Base-by-base conservation (phyloP, 129 eudicot genomes). In the Solidago caesia region DNA sequence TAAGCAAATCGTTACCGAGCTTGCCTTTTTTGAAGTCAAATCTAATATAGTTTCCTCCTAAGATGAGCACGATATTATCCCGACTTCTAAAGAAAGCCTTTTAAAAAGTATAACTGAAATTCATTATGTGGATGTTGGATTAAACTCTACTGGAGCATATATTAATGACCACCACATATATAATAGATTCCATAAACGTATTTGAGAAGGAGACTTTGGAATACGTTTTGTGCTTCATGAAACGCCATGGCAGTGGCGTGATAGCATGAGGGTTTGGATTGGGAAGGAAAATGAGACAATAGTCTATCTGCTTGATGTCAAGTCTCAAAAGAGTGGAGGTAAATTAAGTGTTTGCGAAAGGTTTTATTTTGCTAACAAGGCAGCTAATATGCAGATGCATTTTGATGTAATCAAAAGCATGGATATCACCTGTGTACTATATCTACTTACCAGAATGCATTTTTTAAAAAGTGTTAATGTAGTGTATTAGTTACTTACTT, bases 221-320 rank as follows among this genome's bases (percentile, higher is more conserved):
- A 61, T 90, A 5, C 80, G 89, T 39, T 82, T 88, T 71, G 80
- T 90, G 44, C 86, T 94, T 70, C 98, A 94, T 51, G 98, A 97
- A 67, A 94, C 96, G 11, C 98, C 98, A 5, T 83, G 98, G 75
- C 98, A 94, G 67, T 94, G 98, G 97, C 49, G 81, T 59, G 96
- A 90, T 68, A 80, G 82, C 46, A 80, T 88, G 84, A 85, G 97
- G 44, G 86, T 77, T 53, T 91, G 89, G 98, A 77, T 94, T 7
- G 74, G 82, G 41, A 78, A 94, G 72, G 98, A 94, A 77, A 90
- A 94, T 75, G 93, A 94, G 63, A 77, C 81, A 13, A 62, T 94
- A 74, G 81, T 87, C 72, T 66, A 66, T 25, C 81, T 94, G 58
- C 88, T 94, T 7, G 82, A 82, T 66, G 58, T 21, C 2, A 88